Percentiles rank a stretch among this genome's conserved stretches.
phyloP scores from a whole-genome alignment of 768 basidiomycete species.

The Tulasnella sp. region DNA sequence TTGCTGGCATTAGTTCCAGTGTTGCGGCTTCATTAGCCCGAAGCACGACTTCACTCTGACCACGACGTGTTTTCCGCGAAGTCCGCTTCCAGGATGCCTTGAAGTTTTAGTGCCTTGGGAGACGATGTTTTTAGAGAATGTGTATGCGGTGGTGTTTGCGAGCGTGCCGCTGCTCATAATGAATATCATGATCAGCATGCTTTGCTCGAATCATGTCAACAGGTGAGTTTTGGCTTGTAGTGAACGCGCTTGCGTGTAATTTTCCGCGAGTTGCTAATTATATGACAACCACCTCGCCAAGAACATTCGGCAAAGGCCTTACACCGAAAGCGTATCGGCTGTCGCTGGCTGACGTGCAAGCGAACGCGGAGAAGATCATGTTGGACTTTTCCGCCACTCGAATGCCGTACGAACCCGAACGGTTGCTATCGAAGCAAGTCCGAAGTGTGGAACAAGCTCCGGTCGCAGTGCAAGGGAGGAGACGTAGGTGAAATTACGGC shows the following conservation, averaged over 20 bases:
- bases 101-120: constrained; percentile 46
- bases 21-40: constrained; percentile 17
- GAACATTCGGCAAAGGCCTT: constrained; percentile 52
- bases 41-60: constrained; percentile 27
- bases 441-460: background rate
- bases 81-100: constrained; percentile 58
- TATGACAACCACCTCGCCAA: constrained; percentile 22
- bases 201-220: constrained; percentile 59
- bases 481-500: background rate
- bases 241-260: background rate
- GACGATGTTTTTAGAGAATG: constrained; percentile 31
- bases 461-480: background rate
- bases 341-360: constrained; percentile 33
- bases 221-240: constrained; percentile 15
- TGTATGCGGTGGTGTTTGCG: constrained; percentile 44
- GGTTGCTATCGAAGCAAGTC: background rate
- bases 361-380: constrained; percentile 16
- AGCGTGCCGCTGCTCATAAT: constrained; percentile 47
- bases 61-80: constrained; percentile 46
- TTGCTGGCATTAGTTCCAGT: constrained; percentile 33
- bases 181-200: constrained; percentile 45
- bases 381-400: background rate
- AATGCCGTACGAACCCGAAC: constrained; percentile 5
- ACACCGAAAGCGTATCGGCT: constrained; percentile 50
- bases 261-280: background rate